Base-by-base conservation (phyloP, 2,329 filamentous ascomycete species). In the Sporothrix sp. region DNA sequence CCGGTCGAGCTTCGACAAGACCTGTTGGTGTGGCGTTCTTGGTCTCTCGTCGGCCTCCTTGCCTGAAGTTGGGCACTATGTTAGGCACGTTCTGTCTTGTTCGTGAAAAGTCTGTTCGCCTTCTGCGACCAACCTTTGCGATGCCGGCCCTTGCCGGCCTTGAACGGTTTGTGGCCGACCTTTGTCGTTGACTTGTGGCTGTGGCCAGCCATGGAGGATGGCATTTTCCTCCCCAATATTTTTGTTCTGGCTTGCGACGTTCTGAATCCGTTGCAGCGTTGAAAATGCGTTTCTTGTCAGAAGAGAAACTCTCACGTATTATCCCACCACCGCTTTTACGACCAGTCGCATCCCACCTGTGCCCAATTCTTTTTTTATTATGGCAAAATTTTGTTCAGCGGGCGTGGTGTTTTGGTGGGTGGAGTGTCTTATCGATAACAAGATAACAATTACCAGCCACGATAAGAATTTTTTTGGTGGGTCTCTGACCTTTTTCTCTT, bases 1-100 rank as follows among this genome's bases (percentile, higher is more conserved):
- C 54, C 93, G 85, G 68, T 95, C 89, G 66, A 98, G 79, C 70
- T 97, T 98, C 53, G 89, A 95, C 87, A 96, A 91, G 70, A 96
- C 81, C 71, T 95, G 88, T 66, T 98, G 93, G 66, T 95, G 88
- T 50, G 87, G 87, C 14, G 91, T 95, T 68, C 87, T 94, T 62
- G 91, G 82, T 60, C 76, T 80, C 63, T 95, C 86, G 61, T 79
- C 71, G 50, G 75, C 83, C 45, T 91, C 77, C 67, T 93, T 93
- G 64, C 90, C 87, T 93, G 55, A 33, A 52, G 32, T 20, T 16
- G 25, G 8, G 27, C 9, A 13, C 7, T 25, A 27, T 23, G n/a
- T 48, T 39, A 39, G 42, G 25, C 25, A 6, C 7, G 13, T 40
- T 14, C n/a, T 18, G n/a, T 18, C 16, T 16, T 28, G 11, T 6